These are phyloP conservation scores for Eucalyptus brandiana DNA, from an alignment of 345 rosid genomes.

Conservation along the genomic window DNA sequence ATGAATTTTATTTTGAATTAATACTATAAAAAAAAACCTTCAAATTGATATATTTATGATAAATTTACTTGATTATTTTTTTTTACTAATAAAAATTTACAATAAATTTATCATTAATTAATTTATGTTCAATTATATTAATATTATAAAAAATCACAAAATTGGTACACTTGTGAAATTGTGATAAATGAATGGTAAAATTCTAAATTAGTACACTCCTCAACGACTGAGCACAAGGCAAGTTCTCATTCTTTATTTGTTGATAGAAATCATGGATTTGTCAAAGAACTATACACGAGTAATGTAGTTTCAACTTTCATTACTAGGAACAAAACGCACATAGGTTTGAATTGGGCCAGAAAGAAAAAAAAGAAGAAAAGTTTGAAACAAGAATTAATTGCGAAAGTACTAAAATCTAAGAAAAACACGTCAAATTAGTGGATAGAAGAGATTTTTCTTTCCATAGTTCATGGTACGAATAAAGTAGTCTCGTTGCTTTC, in stretches of 20 bases:
- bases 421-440: rapidly evolving
- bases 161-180: rapidly evolving
- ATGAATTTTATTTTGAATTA: background rate
- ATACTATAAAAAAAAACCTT: too few relatives aligned
- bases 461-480: background rate
- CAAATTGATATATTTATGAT: too few relatives aligned
- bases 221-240: rapidly evolving
- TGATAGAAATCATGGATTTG: rapidly evolving
- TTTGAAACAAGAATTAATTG: background rate
- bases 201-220: too few relatives aligned
- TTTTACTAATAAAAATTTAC: too few relatives aligned
- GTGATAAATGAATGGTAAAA: too few relatives aligned
- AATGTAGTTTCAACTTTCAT: background rate
- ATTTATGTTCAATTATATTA: rapidly evolving
- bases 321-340: rapidly evolving
- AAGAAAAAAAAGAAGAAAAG: background rate
- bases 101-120: too few relatives aligned
- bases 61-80: too few relatives aligned
- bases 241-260: background rate
- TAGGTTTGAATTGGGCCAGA: rapidly evolving
- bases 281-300: background rate
- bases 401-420: rapidly evolving
- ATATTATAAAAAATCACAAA: too few relatives aligned
- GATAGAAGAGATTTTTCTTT: background rate
- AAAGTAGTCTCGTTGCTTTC: rapidly evolving